A percentile compares a stretch with the other conserved stretches of the same genome.
phyloP scores from a whole-genome alignment of 345 rosid species.

The Gossypium herbaceum region DNA sequence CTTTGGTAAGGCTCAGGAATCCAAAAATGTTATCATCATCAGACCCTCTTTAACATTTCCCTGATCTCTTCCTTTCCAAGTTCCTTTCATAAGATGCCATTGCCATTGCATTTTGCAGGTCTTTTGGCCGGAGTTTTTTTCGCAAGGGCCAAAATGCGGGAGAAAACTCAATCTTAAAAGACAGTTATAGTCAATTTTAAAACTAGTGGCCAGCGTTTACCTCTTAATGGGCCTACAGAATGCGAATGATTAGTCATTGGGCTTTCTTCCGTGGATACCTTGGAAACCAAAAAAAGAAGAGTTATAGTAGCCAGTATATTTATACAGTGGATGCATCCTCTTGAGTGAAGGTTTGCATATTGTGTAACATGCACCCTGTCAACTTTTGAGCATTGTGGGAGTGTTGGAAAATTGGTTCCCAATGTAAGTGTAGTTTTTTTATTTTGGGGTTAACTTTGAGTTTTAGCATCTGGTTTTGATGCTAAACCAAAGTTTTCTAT shows the following conservation, averaged over 20 bases:
- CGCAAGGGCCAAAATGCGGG: constrained; percentile 85
- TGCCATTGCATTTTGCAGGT: constrained; percentile 38
- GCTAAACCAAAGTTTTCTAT: background rate
- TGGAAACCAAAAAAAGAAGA: no score
- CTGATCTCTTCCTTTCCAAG: background rate
- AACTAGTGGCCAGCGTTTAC: no score
- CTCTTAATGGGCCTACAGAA: no score
- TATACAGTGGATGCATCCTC: background rate
- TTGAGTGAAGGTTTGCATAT: background rate
- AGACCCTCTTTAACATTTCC: background rate
- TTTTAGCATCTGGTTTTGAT: background rate
- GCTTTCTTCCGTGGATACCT: no score
- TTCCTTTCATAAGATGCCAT: constrained; percentile 1
- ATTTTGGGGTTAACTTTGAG: background rate
- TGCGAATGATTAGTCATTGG: no score
- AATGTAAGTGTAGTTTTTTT: background rate
- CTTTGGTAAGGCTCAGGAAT: constrained; percentile 53
- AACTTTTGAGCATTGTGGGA: background rate
- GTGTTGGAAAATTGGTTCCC: background rate
- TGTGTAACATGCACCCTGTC: background rate
- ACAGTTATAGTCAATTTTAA: no score
- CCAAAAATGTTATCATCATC: background rate
- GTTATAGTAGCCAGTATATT: background rate
- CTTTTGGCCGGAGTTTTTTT: constrained; percentile 86
- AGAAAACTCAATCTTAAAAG: constrained; percentile 40